phyloP scores from a whole-genome alignment of 139 green algal genomes.

The Zygnema cylindricum region DNA sequence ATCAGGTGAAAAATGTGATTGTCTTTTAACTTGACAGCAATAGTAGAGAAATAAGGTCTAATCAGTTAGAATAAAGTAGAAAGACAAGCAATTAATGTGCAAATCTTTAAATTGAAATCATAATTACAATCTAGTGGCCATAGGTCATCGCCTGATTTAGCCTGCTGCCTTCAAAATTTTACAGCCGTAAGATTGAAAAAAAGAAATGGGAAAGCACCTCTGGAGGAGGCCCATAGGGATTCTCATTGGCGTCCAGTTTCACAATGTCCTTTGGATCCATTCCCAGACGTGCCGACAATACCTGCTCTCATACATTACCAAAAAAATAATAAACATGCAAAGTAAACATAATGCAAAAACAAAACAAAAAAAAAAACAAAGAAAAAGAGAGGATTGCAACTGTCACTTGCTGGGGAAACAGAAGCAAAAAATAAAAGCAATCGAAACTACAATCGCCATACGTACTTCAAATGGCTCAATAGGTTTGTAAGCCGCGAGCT shows the following conservation, averaged over 20 bases:
- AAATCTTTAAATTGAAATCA: too few species aligned
- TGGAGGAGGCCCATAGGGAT: slow-evolving; percentile 96
- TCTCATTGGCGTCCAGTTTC: slow-evolving; percentile 99
- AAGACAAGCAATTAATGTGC: too few species aligned
- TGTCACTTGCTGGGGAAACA: background rate
- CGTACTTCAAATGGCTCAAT: slow-evolving; percentile 95
- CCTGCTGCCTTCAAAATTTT: too few species aligned
- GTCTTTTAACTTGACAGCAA: too few species aligned
- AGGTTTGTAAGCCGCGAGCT: slow-evolving; percentile 93
- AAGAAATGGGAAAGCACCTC: slow-evolving; percentile 66
- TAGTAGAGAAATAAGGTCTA: too few species aligned
- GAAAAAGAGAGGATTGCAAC: slow-evolving; percentile 3
- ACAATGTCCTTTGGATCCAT: slow-evolving; percentile 88
- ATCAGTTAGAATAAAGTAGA: too few species aligned
- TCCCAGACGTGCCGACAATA: slow-evolving; percentile 74
- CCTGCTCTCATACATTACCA: slow-evolving; percentile 23
- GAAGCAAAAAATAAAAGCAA: background rate
- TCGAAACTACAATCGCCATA: slow-evolving; percentile 1
- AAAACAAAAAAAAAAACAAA: background rate
- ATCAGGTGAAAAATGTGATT: too few species aligned
- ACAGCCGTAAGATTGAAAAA: too few species aligned
- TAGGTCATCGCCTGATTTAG: too few species aligned
- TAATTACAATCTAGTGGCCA: too few species aligned
- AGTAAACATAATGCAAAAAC: background rate
- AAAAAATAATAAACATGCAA: background rate